phyloP scores from a whole-genome alignment of 208 protist species.

The Acanthamoeba triangularis region DNA sequence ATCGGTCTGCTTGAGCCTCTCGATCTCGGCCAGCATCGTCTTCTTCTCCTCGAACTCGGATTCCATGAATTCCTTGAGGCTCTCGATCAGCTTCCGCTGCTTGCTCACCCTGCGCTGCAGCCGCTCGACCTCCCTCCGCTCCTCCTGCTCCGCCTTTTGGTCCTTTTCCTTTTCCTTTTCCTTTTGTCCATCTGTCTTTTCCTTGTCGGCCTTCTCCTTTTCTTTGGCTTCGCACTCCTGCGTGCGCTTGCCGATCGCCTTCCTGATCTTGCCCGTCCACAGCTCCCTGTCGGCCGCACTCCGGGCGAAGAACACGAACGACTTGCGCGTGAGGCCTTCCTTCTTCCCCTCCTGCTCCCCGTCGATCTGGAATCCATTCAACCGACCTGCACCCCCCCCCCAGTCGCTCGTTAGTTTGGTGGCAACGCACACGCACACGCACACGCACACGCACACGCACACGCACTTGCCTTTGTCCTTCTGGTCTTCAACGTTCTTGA shows the following conservation, averaged over 20 bases:
- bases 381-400: not conserved
- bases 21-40: slow-evolving; percentile 47
- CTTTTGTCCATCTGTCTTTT: not conserved
- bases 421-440: too few species aligned
- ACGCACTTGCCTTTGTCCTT: not conserved
- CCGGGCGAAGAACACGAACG: slow-evolving; percentile 18
- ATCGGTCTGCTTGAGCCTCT: slow-evolving; percentile 17
- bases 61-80: slow-evolving; percentile 53
- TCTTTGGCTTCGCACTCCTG: not conserved
- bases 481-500: slow-evolving; percentile 30
- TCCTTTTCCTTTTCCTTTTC: not conserved
- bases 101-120: slow-evolving; percentile 2
- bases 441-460: not conserved
- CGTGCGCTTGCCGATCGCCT: slow-evolving; percentile 43
- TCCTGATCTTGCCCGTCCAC: slow-evolving; percentile 53
- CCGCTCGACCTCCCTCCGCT: slow-evolving; percentile 6
- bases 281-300: slow-evolving; percentile 21
- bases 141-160: not conserved
- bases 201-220: not conserved
- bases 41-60: slow-evolving; percentile 70
- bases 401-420: not conserved
- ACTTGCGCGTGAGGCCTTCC: not conserved
- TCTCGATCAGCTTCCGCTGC: slow-evolving; percentile 38
- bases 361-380: slow-evolving; percentile 54
- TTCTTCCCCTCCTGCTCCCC: slow-evolving; percentile 3